Base-by-base conservation (phyloP, 2,329 filamentous ascomycete species). In the Trichoderma sp. region DNA sequence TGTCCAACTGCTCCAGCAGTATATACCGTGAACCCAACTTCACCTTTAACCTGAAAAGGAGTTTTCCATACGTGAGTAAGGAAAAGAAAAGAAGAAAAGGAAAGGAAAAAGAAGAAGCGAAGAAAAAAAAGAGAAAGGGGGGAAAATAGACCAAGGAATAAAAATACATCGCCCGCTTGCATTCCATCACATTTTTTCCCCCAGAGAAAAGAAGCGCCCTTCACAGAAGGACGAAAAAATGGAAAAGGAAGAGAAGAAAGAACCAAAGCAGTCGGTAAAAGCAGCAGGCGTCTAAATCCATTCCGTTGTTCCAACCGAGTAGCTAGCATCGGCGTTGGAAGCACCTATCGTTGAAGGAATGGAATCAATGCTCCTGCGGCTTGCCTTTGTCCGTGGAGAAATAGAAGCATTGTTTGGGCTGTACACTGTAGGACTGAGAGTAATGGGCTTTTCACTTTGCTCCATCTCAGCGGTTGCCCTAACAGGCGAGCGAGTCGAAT, bases 361-460 rank as follows among this genome's bases (percentile, higher is more conserved):
- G 8, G 57, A 69, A 3, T 58, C 39, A 15, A 58, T 28, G 23
- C 53, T 43, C 9, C 20, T 36, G 15, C 34, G 63, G 13, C 55
- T n/a, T 28, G 32, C 3, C 11, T 26, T 17, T 53, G 20, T 13
- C 9, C 20, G 66, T 8, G 28, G 57, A 7, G 39, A 28, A 4
- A 17, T 8, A 5, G 34, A 36, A 36, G 39, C 8, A 6, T 62
- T 61, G 4, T 36, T 50, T 2, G 86, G 85, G 70, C 80, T 83
- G 76, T 90, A 90, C 5, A 89, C 85, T 1, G 83, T 81, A 3
- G 88, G 85, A 71, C 83, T 88, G 3, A 89, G 80, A 1, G 82
- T 85, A 26, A 80, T 78, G 34, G 81, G 75, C 13, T 55, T 12
- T 17, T 59, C 50, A 6, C 34, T n/a, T 11, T 53, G 75, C 73